Base-by-base conservation (phyloP, 495 filamentous ascomycete genomes). In the Corynascus novoguineensis region DNA sequence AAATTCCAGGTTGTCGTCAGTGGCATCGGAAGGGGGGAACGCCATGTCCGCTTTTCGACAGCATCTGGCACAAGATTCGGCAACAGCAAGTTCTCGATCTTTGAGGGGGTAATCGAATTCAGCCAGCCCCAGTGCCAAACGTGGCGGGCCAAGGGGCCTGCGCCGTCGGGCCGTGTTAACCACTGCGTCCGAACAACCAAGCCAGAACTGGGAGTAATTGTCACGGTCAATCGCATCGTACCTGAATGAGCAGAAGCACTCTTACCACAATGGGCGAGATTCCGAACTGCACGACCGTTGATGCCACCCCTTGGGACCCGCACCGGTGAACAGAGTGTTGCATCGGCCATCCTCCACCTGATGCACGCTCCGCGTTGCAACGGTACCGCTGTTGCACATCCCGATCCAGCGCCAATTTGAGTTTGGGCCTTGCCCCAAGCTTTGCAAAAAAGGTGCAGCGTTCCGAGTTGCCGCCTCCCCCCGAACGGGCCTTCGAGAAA, bases 321-420 rank as follows among this genome's bases (percentile, higher is more conserved):
- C 55, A 57, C 55, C 55, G 55, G 55, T 57, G 37, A 57, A 42
- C n/a, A 4, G 11, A 45, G 29, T 44, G 55, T 51, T 50, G 17
- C 54, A 50, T 57, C 27, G 46, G 25, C 45, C 54, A 49, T 45
- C 27, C 29, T 46, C 12, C 29, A 24, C 34, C 48, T 22, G 29
- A 35, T 54, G 52, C 42, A 46, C 25, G 50, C 37, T 42, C 40
- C 19, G 19, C 35, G 34, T n/a, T 45, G 51, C 38, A 44, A 19
- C 38, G 40, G 35, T 22, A 53, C 32, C 25, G 50, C 40, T 53
- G 51, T 11, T 24, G 27, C 38, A 53, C 40, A 44, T 45, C 25
- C 40, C 27, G 37, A 22, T 40, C 37, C 32, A 42, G 6, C 38
- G n/a, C n/a, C n/a, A n/a, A n/a, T n/a, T n/a, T n/a, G n/a, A n/a